Conservation (phyloP, 2,329 filamentous ascomycete species). For the Trichoderma arundinaceum region DNA sequence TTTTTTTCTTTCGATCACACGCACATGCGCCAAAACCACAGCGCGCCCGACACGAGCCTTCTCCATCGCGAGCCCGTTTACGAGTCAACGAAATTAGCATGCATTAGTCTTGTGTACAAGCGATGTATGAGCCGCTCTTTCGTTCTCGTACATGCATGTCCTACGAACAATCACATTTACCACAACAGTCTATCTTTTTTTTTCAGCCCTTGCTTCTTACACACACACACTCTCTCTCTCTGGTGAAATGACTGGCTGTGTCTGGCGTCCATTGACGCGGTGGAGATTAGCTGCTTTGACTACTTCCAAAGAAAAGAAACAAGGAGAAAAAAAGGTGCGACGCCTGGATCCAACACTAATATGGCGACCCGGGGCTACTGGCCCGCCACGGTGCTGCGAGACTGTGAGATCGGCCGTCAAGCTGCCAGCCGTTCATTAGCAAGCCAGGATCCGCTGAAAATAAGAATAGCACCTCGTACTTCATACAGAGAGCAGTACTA, state of each 20-base stretch:
- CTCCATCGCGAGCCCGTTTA: constrained; percentile 26
- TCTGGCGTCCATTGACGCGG: neutral
- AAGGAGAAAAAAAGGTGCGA: neutral
- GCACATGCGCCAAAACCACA: constrained; percentile 19
- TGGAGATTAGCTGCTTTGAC: neutral
- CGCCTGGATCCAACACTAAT: constrained; percentile 11
- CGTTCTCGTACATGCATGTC: constrained; percentile 12
- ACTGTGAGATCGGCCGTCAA: constrained; percentile 17
- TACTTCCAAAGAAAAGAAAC: neutral
- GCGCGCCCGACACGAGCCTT: constrained; percentile 19
- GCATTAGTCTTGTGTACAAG: constrained; percentile 17
- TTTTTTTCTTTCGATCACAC: constrained; percentile 28
- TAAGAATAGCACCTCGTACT: neutral
- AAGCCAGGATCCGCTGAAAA: constrained; percentile 21
- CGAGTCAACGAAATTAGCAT: constrained; percentile 31
- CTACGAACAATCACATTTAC: constrained; percentile 6
- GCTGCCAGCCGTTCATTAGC: constrained; percentile 3
- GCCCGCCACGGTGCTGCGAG: constrained; percentile 3
- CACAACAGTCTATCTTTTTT: neutral
- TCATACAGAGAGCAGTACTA: neutral
- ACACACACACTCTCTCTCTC: neutral
- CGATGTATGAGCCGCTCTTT: constrained; percentile 10
- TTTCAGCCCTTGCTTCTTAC: neutral
- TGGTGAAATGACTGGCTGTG: neutral
- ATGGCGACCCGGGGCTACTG: neutral